Conservation (phyloP, 305 asterid genomes). For the Ilex paraguariensis region DNA sequence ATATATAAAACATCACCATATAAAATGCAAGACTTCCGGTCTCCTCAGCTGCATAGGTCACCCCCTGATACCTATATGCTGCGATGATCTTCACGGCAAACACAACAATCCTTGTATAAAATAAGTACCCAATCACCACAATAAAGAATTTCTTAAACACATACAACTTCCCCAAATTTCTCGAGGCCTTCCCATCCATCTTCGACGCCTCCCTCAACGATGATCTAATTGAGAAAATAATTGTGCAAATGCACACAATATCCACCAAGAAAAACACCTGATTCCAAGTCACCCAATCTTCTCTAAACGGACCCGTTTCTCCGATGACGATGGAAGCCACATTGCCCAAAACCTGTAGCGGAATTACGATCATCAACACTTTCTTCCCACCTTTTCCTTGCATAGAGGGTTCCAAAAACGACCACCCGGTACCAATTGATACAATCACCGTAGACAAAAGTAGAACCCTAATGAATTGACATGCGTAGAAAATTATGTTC, state of each 20-base stretch:
- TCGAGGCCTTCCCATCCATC: conserved; percentile 98
- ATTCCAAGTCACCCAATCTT: conserved; percentile 97
- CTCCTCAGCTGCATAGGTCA: conserved; percentile 92
- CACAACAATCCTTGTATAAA: conserved; percentile 95
- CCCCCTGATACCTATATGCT: conserved; percentile 94
- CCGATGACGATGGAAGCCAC: no score
- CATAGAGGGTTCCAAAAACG: no score
- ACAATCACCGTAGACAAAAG: no score
- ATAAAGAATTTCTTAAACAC: conserved; percentile 92
- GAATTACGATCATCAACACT: no score
- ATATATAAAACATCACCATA: conserved; percentile 83
- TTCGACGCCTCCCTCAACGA: conserved; percentile 90
- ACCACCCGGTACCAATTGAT: no score
- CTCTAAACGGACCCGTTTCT: no score
- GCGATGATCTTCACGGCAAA: conserved; percentile 91
- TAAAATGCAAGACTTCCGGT: conserved; percentile 83
- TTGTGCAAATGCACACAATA: conserved; percentile 84
- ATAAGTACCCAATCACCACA: conserved; percentile 92
- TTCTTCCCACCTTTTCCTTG: no score
- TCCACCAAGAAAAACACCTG: conserved; percentile 89
- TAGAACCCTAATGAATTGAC: conserved; percentile 83
- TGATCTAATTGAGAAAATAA: conserved; percentile 92
- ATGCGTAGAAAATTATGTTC: conserved; percentile 93
- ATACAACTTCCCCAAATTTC: conserved; percentile 80
- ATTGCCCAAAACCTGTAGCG: no score